Base-by-base conservation (phyloP, 2,329 filamentous ascomycete genomes). In the Botrytis hyacinthi region DNA sequence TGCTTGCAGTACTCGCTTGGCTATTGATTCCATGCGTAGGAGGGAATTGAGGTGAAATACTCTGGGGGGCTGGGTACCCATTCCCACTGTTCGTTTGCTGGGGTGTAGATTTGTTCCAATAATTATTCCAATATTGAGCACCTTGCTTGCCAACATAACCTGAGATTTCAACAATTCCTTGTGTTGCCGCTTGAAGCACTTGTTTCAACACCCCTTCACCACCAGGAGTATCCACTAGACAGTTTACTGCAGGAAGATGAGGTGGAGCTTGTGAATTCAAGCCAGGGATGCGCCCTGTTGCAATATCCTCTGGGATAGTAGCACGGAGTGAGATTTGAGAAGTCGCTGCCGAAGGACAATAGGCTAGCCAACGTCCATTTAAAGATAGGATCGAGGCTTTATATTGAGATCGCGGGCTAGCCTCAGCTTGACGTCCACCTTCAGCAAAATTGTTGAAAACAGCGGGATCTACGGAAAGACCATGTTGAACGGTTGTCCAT, bases 401-500 rank as follows among this genome's bases (percentile, higher is more conserved):
- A 75, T 82, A 82, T 74, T 83, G 83, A 67, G 79, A 77, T 57
- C 75, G 76, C 37, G 40, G 83, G 81, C 74, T 81, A 84, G 75
- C 85, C 81, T 54, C 85, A 83, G 61, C 82, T 80, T 46, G 83
- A 81, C 63, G 82, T 61, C 80, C 80, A 40, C 75, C 73, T 75
- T 80, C 80, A n/a, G 68, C 73, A 68, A 73, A 73, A 8, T 75
- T 74, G 71, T 73, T 74, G 2, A 77, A 62, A 42, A 68, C 68
- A 20, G 69, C 74, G 9, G 77, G 57, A 29, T 81, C 79, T 37
- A 84, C 84, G 74, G 86, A 85, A 29, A 84, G 82, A 44, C 84
- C 84, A 76, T 90, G 87, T 80, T 96, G 93, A 42, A 97, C 85
- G 62, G 90, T 91, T 0, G 96, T 98, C 96, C 96, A 99, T 29